These are phyloP conservation scores for Arbutus unedo DNA, from an alignment of 148 eudicot species.

Conservation along the genomic window DNA sequence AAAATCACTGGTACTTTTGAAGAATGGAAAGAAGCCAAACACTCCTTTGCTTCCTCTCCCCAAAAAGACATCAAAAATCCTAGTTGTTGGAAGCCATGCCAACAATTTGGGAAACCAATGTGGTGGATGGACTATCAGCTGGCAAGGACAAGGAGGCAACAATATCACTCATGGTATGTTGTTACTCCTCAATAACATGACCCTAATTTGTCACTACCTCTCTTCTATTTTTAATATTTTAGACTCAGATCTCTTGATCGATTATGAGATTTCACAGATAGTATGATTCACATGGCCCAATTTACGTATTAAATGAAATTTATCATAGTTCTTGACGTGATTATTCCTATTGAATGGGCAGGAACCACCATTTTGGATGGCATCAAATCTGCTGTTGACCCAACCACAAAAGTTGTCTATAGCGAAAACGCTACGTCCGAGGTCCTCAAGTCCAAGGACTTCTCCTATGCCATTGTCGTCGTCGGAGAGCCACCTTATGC, in stretches of 20 bases:
- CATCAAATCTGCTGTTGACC: conserved; percentile 24
- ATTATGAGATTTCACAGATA: too few species aligned
- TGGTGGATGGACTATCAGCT: conserved; percentile 13
- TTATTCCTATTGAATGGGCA: not conserved
- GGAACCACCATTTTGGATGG: conserved; percentile 30
- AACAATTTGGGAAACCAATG: conserved; percentile 13
- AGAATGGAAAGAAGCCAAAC: conserved; percentile 14
- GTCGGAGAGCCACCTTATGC: conserved; percentile 60
- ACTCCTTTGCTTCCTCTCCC: conserved; percentile 15
- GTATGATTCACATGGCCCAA: too few species aligned
- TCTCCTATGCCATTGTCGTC: conserved; percentile 55
- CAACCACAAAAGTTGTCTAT: conserved; percentile 38
- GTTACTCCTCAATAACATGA: too few species aligned
- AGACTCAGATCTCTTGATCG: too few species aligned
- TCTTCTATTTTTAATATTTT: too few species aligned
- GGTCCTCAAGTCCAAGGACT: conserved; percentile 30
- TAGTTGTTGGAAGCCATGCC: conserved; percentile 15
- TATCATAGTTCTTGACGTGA: not conserved
- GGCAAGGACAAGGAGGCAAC: conserved; percentile 15
- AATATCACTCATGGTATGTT: not conserved
- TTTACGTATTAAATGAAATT: too few species aligned
- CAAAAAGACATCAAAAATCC: conserved; percentile 14
- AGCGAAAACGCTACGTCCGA: conserved; percentile 28
- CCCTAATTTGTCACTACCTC: too few species aligned
- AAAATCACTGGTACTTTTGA: conserved; percentile 18